Base-by-base conservation (phyloP, 164 flowering plant species). In the Stephania japonica region DNA sequence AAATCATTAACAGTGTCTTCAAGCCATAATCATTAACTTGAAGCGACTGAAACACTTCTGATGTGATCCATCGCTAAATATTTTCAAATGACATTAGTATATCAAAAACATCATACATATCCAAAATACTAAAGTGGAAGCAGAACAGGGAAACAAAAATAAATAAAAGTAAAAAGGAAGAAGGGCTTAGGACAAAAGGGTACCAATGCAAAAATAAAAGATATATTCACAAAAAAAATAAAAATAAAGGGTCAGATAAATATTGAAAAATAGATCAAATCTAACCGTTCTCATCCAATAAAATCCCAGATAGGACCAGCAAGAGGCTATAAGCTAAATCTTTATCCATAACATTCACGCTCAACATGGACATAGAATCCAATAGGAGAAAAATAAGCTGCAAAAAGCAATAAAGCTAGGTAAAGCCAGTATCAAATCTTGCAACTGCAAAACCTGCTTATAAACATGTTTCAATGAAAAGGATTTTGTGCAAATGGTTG, bases 271-370 rank as follows among this genome's bases (percentile, higher is more conserved):
- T 14, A 43, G 26, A 25, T 32, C 2, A 32, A 32, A 32, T 32
- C 89, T 86, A 78, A 92, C 99, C 96, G 77, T 81, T 88, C 80
- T 85, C 91, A 73, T 95, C 97, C 67, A 82, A 85, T 83, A 95
- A 79, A 61, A 91, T 84, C 62, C 90, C 94, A 69, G 97, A 95
- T 53, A 93, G 76, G 75, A 91, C 91, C 70, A 95, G 84, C 78
- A 95, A 72, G 68, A 91, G 90, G 78, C 84, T 80, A 73, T 90
- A 92, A 62, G 85, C 50, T 41, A 84, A 78, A 71, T 95, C 91
- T 72, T 88, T 90, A 72, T 88, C 81, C 44, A 18, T 50, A 77
- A 71, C 53, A 78, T 93, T 88, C 76, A 77, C 73, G 79, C 88
- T 87, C 74, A 92, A 78, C 50, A 76, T 69, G 32, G 84, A 77